Evolutionary conservation across 129 eudicot species (phyloP), one percentile per base, ranked within the genome.

Genomic region (Helichrysum umbraculigerum): DNA sequence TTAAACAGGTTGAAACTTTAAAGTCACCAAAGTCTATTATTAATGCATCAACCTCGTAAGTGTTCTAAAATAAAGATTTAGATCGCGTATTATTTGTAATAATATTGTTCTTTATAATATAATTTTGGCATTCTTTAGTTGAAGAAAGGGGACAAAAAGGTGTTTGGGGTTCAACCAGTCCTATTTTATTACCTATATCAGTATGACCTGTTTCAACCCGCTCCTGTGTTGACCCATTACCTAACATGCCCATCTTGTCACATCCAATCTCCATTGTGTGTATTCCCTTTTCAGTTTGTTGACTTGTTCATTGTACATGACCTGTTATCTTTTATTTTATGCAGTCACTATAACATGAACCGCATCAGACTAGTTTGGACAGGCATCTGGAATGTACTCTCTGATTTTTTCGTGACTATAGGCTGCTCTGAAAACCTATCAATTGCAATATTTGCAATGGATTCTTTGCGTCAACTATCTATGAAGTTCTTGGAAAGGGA

Each of bases 351-450:
- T 70, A 95, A 95, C 83, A 95, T 95, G 97, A 89, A 91, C 76
- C 97, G 97, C 22, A 95, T 95, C 66, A 91, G 99, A 86, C 95
- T 95, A 74, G 96, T 95, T 20, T 95, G 97, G 99, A 89, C 97
- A 66, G 76, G 90, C 87, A 89, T 95, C 83, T 95, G 99, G 97
- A 83, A 83, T 70, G 97, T 89, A 25, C 96, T 95, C 52, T 86
- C 94, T 75, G 96, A 95, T 34, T 95, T 91, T 66, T 95, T 95
- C 73, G 95, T 95, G 47, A 84, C 90, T 16, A 91, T 95, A 73
- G 99, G 99, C 57, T 95, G 99, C 71, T 95, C 99, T 35, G 97
- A 86, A 75, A 95, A 95, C 72, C 92, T 95, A 41, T 91, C 99
- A 5, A 95, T 95, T 83, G 97, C 99, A 21, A 95, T 95, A 73